Percentiles rank a stretch among this genome's conserved stretches.
These are phyloP conservation scores for Leishmania tarentolae DNA, from an alignment of 208 protist species.

Conservation along the genomic window DNA sequence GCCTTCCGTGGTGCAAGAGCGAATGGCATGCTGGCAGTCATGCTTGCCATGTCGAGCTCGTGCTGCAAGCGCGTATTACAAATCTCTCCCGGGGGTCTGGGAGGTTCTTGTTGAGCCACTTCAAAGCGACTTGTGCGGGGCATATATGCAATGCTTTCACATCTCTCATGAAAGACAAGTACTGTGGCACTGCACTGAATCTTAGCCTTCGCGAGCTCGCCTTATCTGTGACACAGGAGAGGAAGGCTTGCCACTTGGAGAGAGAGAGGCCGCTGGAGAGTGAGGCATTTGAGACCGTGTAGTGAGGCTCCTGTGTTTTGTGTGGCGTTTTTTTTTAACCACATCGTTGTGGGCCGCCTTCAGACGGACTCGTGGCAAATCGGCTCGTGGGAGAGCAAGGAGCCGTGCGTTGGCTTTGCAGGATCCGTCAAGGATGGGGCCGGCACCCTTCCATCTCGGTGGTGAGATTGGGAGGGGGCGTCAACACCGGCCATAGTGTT, in stretches of 20 bases:
- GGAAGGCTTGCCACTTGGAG: neutral
- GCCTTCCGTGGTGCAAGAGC: neutral
- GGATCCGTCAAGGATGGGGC: neutral
- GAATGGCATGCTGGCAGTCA: neutral
- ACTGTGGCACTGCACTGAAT: neutral
- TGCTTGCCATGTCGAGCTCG: neutral
- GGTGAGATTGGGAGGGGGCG: neutral
- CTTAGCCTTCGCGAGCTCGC: neutral
- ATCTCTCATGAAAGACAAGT: neutral
- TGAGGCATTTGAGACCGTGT: neutral
- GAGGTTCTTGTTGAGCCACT: neutral
- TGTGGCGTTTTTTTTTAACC: neutral
- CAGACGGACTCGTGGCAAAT: neutral
- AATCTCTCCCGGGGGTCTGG: neutral
- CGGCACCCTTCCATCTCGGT: constrained; percentile 1
- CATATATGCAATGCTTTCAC: neutral
- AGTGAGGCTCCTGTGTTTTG: neutral
- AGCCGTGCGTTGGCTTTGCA: constrained; percentile 7
- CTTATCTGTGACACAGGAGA: neutral
- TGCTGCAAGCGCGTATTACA: neutral
- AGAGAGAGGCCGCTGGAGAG: neutral
- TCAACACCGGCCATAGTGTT: constrained; percentile 6
- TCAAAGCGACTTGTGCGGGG: neutral
- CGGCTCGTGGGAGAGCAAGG: neutral
- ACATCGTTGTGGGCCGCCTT: too few relatives aligned